Conservation (phyloP, 441 rosid species). For the Mallotus japonicus region DNA sequence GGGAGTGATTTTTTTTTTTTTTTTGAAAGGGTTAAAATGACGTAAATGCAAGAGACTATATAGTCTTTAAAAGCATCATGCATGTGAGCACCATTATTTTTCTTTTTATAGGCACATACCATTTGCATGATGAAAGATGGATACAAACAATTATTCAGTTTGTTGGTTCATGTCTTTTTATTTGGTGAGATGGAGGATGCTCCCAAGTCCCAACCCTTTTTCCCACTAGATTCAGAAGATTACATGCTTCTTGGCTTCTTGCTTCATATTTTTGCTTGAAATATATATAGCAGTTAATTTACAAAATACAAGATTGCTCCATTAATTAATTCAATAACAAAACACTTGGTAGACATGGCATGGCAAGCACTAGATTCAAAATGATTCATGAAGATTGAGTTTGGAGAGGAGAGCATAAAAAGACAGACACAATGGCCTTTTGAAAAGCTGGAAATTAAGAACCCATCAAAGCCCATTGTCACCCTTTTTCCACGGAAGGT, state of each 20-base stretch:
- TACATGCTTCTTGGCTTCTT: too few species aligned
- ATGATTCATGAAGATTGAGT: neutral
- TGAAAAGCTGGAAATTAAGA: constrained; percentile 14
- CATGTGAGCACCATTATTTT: constrained; percentile 13
- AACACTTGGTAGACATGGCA: too few species aligned
- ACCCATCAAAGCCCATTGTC: neutral
- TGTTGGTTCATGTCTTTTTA: constrained; percentile 2
- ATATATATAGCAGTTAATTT: too few species aligned
- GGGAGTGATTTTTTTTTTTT: too few species aligned
- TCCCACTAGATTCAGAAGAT: too few species aligned
- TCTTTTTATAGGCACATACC: neutral
- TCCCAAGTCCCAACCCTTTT: neutral
- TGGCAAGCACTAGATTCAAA: too few species aligned
- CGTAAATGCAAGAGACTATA: neutral
- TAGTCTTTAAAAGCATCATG: neutral
- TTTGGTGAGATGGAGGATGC: neutral
- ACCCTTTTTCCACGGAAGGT: constrained; percentile 21
- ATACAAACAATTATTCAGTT: constrained; percentile 12
- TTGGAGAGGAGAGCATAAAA: neutral
- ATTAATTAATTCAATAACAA: too few species aligned
- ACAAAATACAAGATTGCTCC: too few species aligned
- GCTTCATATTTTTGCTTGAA: too few species aligned
- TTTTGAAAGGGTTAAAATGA: neutral
- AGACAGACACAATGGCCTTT: neutral
- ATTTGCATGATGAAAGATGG: constrained; percentile 11